A percentile compares a stretch with the other conserved stretches of the same genome.
These are phyloP conservation scores for Lactifluus hygrophoroides DNA, from an alignment of 768 basidiomycete genomes.

Conservation along the genomic window DNA sequence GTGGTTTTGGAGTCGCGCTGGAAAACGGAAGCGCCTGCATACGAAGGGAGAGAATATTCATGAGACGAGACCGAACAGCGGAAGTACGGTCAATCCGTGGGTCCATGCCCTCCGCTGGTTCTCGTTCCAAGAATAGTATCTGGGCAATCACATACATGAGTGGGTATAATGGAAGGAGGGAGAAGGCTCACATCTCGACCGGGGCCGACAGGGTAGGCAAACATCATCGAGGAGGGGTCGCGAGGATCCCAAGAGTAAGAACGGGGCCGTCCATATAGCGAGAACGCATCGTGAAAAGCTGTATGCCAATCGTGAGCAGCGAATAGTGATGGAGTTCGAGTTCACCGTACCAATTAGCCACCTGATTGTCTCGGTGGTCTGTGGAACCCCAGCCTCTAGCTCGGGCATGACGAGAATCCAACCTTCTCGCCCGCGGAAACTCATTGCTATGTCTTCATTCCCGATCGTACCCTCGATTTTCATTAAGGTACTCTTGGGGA, in stretches of 20 bases:
- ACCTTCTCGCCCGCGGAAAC: conserved; percentile 64
- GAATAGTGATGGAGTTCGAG: not conserved
- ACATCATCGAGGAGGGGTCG: conserved; percentile 78
- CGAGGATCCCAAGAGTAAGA: conserved; percentile 87
- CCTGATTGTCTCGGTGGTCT: conserved; percentile 77
- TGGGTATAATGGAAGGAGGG: not conserved
- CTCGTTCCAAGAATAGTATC: conserved; percentile 84
- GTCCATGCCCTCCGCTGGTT: conserved; percentile 69
- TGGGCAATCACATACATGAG: conserved; percentile 25
- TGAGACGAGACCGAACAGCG: conserved; percentile 50
- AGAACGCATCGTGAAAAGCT: conserved; percentile 83
- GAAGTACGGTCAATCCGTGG: conserved; percentile 74
- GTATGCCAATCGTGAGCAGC: conserved; percentile 16
- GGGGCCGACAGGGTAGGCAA: conserved; percentile 85
- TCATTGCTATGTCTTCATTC: conserved; percentile 60
- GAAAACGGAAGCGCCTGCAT: conserved; percentile 38
- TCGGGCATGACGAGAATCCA: conserved; percentile 93
- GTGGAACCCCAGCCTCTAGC: conserved; percentile 49
- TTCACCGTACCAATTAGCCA: conserved; percentile 72
- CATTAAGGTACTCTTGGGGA: conserved; percentile 81
- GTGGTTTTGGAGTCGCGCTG: not conserved
- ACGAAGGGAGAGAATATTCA: conserved; percentile 52
- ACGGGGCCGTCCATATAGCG: conserved; percentile 81
- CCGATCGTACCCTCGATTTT: conserved; percentile 85
- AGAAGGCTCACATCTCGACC: conserved; percentile 60